Evolutionary conservation across 305 asterid genomes (phyloP).

Genomic region (Fraxinus nigra): DNA sequence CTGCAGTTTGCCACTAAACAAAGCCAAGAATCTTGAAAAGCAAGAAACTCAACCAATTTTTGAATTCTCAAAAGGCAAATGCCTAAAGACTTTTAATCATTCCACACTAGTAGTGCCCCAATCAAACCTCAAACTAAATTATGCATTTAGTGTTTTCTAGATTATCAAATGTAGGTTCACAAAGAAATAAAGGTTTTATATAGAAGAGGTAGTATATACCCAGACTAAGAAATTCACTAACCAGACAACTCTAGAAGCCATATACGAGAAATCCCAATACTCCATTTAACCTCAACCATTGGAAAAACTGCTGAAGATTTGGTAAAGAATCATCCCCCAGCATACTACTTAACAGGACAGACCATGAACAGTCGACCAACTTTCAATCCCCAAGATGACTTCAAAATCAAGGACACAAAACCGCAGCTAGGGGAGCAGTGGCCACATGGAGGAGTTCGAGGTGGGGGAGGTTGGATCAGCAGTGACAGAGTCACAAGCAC

Average conservation of each 20-base stretch:
- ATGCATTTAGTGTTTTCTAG: neutral
- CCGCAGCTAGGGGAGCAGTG: conserved; percentile 57
- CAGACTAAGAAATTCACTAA: neutral
- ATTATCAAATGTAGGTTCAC: neutral
- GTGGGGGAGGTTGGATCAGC: conserved; percentile 43
- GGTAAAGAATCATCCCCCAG: neutral
- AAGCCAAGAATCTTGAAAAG: conserved; percentile 31
- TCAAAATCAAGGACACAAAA: conserved; percentile 46
- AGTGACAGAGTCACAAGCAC: conserved; percentile 39
- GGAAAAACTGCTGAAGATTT: conserved; percentile 4
- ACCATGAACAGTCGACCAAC: conserved; percentile 9
- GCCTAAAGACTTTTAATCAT: conserved; percentile 22
- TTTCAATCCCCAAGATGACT: conserved; percentile 33
- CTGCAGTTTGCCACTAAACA: conserved; percentile 20
- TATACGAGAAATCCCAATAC: neutral
- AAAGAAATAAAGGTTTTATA: neutral
- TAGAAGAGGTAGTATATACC: neutral
- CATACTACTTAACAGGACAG: neutral
- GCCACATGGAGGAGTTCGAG: conserved; percentile 53
- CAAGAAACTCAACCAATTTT: conserved; percentile 17
- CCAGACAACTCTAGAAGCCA: neutral
- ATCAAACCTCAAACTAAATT: neutral
- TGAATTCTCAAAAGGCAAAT: conserved; percentile 36
- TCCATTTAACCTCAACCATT: neutral
- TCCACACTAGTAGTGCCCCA: neutral